phyloP scores from a whole-genome alignment of 129 eudicot species.

The Ambrosia trifida region DNA sequence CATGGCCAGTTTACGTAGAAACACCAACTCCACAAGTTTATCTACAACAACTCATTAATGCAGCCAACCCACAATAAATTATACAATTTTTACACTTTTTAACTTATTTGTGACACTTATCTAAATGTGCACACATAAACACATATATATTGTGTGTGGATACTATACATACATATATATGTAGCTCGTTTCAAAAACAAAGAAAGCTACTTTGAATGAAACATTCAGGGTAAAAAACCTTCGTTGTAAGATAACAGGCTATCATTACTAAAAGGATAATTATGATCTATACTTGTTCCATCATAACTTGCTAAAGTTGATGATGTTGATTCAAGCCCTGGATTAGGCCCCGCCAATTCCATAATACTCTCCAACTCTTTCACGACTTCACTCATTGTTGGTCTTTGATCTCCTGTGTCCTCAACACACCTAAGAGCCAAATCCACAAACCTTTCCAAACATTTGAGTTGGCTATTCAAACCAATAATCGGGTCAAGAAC shows the following conservation, averaged over 20 bases:
- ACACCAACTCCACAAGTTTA: no score
- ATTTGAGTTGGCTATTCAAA: constrained; percentile 28
- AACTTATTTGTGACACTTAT: not conserved
- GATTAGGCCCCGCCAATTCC: not conserved
- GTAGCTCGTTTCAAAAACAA: not conserved
- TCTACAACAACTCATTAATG: no score
- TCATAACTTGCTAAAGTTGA: not conserved
- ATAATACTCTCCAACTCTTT: not conserved
- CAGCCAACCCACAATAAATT: not conserved
- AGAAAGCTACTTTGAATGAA: not conserved
- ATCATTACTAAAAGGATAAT: not conserved
- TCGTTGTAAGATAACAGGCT: not conserved
- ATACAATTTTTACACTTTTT: not conserved
- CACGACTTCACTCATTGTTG: not conserved
- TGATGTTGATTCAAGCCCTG: not conserved
- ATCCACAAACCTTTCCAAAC: constrained; percentile 56
- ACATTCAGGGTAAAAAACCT: not conserved
- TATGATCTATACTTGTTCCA: not conserved
- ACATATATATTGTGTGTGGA: not conserved
- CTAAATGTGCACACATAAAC: no score
- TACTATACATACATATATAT: not conserved
- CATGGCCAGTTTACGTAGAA: no score
- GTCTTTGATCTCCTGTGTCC: constrained; percentile 39
- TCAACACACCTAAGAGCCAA: constrained; percentile 54
- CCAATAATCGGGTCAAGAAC: not conserved